Evolutionary conservation across 176 grass and related monocot genomes (phyloP).

Genomic region (Bromus sterilis): DNA sequence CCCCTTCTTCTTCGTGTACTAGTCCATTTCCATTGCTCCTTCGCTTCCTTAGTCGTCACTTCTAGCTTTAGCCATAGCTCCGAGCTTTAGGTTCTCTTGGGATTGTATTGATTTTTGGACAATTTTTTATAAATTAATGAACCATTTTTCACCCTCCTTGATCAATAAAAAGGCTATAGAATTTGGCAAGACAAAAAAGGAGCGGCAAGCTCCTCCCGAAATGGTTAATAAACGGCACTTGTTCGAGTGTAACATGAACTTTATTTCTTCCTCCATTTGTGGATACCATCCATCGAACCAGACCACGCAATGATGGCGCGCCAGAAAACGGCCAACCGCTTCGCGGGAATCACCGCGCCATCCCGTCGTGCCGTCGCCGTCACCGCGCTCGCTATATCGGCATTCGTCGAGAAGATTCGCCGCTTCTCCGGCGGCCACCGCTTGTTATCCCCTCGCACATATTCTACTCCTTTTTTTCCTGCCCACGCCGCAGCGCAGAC

Average conservation of each 20-base stretch:
- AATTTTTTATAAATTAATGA: too few relatives aligned
- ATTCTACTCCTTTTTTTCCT: neutral
- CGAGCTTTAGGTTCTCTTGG: too few relatives aligned
- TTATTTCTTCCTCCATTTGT: neutral
- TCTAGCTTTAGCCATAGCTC: too few relatives aligned
- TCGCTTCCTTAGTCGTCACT: too few relatives aligned
- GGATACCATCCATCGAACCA: neutral
- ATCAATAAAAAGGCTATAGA: too few relatives aligned
- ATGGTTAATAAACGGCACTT: neutral
- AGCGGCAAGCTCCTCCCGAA: neutral
- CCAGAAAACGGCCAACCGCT: neutral
- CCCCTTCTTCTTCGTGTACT: too few relatives aligned
- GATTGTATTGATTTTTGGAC: too few relatives aligned
- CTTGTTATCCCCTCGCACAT: neutral
- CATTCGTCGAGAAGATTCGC: neutral
- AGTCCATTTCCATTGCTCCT: too few relatives aligned
- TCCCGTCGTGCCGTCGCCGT: neutral
- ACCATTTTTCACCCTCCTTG: too few relatives aligned
- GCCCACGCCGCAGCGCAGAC: neutral
- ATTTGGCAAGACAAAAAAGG: neutral
- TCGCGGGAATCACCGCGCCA: neutral
- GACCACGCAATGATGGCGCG: neutral
- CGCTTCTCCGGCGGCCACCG: neutral
- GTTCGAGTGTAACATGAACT: neutral
- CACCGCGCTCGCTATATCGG: neutral